Evolutionary conservation across 805 yeast species (phyloP).

Genomic region (Maudiozyma turicensis): DNA sequence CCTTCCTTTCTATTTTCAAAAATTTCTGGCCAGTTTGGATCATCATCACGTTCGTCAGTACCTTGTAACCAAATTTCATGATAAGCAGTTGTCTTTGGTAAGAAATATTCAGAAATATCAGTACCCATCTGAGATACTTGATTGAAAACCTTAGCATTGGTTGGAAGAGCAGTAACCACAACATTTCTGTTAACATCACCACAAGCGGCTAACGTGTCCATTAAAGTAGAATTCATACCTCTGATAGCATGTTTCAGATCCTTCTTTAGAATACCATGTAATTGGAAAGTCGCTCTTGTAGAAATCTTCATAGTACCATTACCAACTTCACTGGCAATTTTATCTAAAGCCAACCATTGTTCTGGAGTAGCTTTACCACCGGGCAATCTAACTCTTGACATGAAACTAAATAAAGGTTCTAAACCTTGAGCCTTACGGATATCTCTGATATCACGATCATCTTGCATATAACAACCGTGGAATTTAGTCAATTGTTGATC

Average conservation of each 20-base stretch:
- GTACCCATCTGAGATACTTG: conserved; percentile 60
- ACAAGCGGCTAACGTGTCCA: conserved; percentile 96
- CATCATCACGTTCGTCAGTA: conserved; percentile 56
- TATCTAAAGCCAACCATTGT: conserved; percentile 84
- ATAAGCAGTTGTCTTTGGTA: conserved; percentile 90
- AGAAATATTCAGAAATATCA: conserved; percentile 65
- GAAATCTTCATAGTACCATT: conserved; percentile 91
- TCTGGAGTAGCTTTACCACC: conserved; percentile 83
- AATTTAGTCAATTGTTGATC: conserved; percentile 94
- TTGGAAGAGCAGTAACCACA: conserved; percentile 83
- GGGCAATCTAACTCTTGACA: conserved; percentile 92
- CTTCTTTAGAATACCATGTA: conserved; percentile 89
- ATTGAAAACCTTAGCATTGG: conserved; percentile 68
- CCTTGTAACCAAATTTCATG: conserved; percentile 97
- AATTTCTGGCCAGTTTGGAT: conserved; percentile 49
- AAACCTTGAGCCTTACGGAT: conserved; percentile 84
- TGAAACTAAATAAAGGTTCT: conserved; percentile 94
- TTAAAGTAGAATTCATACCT: conserved; percentile 80
- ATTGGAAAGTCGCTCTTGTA: conserved; percentile 93
- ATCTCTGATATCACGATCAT: conserved; percentile 92
- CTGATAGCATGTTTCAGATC: conserved; percentile 83
- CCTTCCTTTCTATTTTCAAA: conserved; percentile 64
- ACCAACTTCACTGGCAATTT: conserved; percentile 71
- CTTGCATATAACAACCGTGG: conserved; percentile 98
- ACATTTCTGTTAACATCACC: conserved; percentile 98